These are phyloP conservation scores for Cladosporium sp. DNA, from an alignment of 2,329 filamentous ascomycete genomes.

Conservation along the genomic window DNA sequence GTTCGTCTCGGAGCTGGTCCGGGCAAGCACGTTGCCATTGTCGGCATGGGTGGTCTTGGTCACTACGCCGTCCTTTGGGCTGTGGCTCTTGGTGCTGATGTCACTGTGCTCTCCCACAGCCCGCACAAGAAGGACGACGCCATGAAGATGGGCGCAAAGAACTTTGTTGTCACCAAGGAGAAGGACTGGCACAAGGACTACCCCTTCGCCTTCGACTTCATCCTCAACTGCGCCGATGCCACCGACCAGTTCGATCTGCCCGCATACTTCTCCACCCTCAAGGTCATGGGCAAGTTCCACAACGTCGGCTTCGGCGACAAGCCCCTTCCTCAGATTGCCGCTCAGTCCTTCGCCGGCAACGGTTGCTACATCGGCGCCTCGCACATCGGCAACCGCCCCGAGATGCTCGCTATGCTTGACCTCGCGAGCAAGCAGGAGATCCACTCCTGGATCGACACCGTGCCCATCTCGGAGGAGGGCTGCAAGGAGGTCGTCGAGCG, in stretches of 20 bases:
- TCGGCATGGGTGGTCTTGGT: constrained; percentile 58
- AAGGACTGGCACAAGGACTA: constrained; percentile 56
- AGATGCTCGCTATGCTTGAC: constrained; percentile 50
- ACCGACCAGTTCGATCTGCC: constrained; percentile 64
- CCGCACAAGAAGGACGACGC: constrained; percentile 58
- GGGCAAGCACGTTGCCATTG: constrained; percentile 73
- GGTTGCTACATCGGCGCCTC: constrained; percentile 54
- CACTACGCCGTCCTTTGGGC: constrained; percentile 49
- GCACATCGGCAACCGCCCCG: constrained; percentile 45
- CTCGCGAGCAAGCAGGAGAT: constrained; percentile 49
- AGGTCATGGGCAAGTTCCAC: constrained; percentile 74
- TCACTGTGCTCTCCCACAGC: constrained; percentile 58
- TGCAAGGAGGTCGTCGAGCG: constrained; percentile 67
- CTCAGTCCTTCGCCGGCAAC: constrained; percentile 71
- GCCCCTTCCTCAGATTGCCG: constrained; percentile 50
- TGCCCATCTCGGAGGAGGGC: constrained; percentile 67
- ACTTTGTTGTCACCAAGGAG: constrained; percentile 56
- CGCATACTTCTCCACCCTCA: constrained; percentile 73
- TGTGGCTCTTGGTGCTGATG: constrained; percentile 55
- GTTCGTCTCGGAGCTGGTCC: constrained; percentile 70
- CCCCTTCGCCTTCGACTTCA: constrained; percentile 65
- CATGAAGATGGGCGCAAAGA: constrained; percentile 55
- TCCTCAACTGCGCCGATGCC: constrained; percentile 69
- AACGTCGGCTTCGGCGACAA: constrained; percentile 77
- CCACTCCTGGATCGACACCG: constrained; percentile 56